Evolutionary conservation across 2,329 filamentous ascomycete genomes (phyloP).

Genomic region (Microascus cirrosus): DNA sequence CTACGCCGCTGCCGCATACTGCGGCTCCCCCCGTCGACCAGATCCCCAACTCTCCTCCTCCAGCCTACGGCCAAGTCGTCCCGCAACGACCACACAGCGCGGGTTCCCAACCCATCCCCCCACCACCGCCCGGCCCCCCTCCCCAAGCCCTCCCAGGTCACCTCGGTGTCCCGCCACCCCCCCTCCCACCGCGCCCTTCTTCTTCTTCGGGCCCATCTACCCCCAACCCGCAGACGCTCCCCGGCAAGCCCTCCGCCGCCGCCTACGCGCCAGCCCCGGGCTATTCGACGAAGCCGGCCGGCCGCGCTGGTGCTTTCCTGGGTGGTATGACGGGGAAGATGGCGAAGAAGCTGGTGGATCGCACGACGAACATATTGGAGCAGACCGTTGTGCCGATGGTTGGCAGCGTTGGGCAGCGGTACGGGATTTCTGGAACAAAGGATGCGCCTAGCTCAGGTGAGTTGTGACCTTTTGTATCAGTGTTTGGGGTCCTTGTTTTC

Average conservation of each 20-base stretch:
- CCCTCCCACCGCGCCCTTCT: background rate
- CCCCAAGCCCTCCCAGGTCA: background rate
- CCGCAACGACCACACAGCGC: background rate
- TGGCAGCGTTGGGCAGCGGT: background rate
- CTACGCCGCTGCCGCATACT: background rate
- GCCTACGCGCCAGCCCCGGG: background rate
- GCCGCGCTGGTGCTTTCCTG: conserved; percentile 3
- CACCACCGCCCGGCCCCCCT: background rate
- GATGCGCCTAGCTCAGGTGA: background rate
- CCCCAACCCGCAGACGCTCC: background rate
- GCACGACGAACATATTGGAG: conserved; percentile 11
- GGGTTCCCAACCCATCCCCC: background rate
- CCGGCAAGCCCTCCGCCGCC: background rate
- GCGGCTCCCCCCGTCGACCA: background rate
- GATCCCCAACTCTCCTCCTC: background rate
- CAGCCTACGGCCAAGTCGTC: background rate
- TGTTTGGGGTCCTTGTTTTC: background rate
- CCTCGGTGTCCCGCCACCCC: background rate
- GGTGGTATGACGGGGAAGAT: conserved; percentile 9
- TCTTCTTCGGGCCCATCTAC: background rate
- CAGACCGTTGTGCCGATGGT: conserved; percentile 11
- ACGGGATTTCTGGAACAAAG: background rate
- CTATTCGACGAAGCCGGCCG: background rate
- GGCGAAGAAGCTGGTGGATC: conserved; percentile 10
- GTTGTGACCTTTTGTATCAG: background rate